phyloP scores from a whole-genome alignment of 2,329 filamentous ascomycete genomes.

The Colletotrichum gigasporum region DNA sequence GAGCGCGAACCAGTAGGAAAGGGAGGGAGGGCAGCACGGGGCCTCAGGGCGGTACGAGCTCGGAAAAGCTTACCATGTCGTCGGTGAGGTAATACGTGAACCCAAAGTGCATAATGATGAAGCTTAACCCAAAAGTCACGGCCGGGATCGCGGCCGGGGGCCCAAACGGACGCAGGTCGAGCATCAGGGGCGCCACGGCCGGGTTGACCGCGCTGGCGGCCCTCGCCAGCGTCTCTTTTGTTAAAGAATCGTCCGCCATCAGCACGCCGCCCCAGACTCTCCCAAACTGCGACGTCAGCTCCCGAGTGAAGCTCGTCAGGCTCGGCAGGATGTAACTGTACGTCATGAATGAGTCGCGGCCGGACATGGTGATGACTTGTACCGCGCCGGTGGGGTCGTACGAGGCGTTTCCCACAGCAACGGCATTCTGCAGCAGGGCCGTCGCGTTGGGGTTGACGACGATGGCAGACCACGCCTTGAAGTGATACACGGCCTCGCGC shows the following conservation, averaged over 20 bases:
- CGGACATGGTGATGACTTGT: conserved; percentile 13
- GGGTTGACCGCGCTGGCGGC: conserved; percentile 19
- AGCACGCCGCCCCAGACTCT: background rate
- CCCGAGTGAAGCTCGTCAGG: background rate
- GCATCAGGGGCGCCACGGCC: conserved; percentile 9
- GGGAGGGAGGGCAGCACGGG: background rate
- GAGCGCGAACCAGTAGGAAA: background rate
- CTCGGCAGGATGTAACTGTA: conserved; percentile 19
- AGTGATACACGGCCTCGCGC: conserved; percentile 15
- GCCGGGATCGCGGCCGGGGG: conserved; percentile 16
- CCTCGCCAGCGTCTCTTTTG: conserved; percentile 1
- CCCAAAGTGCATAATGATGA: conserved; percentile 9
- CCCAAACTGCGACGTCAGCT: conserved; percentile 1
- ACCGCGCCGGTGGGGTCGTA: conserved; percentile 20
- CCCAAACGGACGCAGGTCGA: conserved; percentile 18
- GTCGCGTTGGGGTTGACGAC: conserved; percentile 17
- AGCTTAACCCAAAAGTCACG: conserved; percentile 14
- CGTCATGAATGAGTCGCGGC: conserved; percentile 22
- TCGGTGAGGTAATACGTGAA: conserved; percentile 23
- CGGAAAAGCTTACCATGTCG: background rate
- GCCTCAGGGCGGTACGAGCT: too few species aligned
- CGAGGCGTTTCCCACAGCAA: background rate
- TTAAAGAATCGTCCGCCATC: conserved; percentile 7
- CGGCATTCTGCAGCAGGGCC: background rate
- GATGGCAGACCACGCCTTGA: conserved; percentile 15